A percentile compares a stretch with the other conserved stretches of the same genome.
Conservation (phyloP, 768 basidiomycete species). For the Leccinum disarticulatum region DNA sequence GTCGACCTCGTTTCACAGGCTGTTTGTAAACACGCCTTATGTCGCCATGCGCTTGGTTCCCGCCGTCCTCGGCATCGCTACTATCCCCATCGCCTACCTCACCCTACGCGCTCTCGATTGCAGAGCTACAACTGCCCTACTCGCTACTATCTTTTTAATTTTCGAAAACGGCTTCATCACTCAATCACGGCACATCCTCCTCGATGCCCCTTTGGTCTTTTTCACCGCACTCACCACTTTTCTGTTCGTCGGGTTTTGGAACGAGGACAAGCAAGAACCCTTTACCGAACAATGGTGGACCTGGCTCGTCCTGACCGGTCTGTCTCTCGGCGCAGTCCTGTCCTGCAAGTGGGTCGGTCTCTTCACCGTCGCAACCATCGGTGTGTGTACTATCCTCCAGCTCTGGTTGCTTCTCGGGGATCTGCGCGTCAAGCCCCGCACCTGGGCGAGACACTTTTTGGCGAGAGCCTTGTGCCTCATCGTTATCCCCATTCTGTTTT, state of each 20-base stretch:
- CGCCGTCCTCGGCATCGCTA: constrained; percentile 82
- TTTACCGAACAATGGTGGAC: constrained; percentile 92
- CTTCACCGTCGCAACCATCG: constrained; percentile 95
- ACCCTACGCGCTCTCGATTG: constrained; percentile 93
- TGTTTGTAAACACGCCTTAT: constrained; percentile 87
- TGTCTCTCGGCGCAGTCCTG: constrained; percentile 88
- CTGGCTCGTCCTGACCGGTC: constrained; percentile 84
- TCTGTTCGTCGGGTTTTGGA: constrained; percentile 87
- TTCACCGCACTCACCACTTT: constrained; percentile 91
- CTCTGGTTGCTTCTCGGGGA: constrained; percentile 92
- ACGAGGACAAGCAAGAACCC: constrained; percentile 81
- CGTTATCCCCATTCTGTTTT: constrained; percentile 78
- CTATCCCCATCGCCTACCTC: constrained; percentile 88
- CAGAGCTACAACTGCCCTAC: constrained; percentile 86
- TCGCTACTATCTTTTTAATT: constrained; percentile 87
- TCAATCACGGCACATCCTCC: constrained; percentile 94
- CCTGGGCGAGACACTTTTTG: constrained; percentile 82
- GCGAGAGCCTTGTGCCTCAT: constrained; percentile 92
- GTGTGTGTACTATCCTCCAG: constrained; percentile 78
- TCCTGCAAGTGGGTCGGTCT: constrained; percentile 99
- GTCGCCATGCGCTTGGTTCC: constrained; percentile 98
- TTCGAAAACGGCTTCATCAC: constrained; percentile 97
- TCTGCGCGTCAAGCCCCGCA: constrained; percentile 66
- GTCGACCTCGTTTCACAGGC: constrained; percentile 41
- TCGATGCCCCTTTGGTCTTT: constrained; percentile 98